These are phyloP conservation scores for Orbilia javanica DNA, from an alignment of 2,329 filamentous ascomycete genomes.

Conservation along the genomic window DNA sequence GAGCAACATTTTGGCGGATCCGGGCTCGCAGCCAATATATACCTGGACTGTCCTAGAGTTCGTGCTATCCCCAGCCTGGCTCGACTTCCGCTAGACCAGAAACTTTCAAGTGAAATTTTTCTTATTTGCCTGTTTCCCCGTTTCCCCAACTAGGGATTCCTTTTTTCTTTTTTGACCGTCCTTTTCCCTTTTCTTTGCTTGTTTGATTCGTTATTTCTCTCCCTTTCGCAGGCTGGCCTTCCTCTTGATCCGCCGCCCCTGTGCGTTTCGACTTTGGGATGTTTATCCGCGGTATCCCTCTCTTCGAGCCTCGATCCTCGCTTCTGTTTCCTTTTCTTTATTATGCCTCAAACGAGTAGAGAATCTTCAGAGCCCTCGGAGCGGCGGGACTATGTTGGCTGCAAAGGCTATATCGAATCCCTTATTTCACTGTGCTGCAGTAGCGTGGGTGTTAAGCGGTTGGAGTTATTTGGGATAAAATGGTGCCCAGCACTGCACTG, in stretches of 20 bases:
- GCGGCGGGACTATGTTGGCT: constrained; percentile 29
- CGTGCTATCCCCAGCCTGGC: constrained; percentile 29
- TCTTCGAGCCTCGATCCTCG: constrained; percentile 37
- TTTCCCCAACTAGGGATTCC: constrained; percentile 1
- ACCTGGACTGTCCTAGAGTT: constrained; percentile 1
- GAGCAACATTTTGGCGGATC: constrained; percentile 56
- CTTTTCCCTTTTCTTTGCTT: neutral
- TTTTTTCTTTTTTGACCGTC: constrained; percentile 20
- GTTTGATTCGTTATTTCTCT: too few species aligned
- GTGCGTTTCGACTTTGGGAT: constrained; percentile 42
- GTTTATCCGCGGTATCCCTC: constrained; percentile 55
- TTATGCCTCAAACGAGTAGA: constrained; percentile 14
- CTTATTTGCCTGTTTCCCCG: constrained; percentile 27
- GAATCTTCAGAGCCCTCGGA: constrained; percentile 38
- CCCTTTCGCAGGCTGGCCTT: constrained; percentile 24
- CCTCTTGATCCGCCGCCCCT: constrained; percentile 45
- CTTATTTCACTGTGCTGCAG: constrained; percentile 45
- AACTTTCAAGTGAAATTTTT: constrained; percentile 5
- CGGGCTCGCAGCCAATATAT: constrained; percentile 56
- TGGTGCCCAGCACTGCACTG: constrained; percentile 41
- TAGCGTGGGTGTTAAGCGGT: constrained; percentile 44
- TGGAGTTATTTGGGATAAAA: constrained; percentile 55
- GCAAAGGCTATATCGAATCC: constrained; percentile 52
- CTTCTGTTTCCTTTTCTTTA: constrained; percentile 29
- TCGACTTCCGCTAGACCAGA: constrained; percentile 7